A percentile compares a stretch with the other conserved stretches of the same genome.
Evolutionary conservation across 2,329 filamentous ascomycete genomes (phyloP).

Genomic region (Fusarium graminum): DNA sequence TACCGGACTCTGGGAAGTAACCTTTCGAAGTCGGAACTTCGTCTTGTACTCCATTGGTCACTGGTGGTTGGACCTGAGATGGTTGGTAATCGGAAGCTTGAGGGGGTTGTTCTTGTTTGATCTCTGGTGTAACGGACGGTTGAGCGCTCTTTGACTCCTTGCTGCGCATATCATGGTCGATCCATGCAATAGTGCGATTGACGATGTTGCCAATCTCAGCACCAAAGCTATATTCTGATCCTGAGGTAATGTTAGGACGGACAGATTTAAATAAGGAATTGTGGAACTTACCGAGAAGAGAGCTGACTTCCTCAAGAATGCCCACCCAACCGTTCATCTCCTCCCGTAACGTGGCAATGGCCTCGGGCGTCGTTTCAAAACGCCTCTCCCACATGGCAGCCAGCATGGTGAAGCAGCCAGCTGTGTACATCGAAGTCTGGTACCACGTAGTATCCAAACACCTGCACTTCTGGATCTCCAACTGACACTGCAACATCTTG

Average conservation of each 20-base stretch:
- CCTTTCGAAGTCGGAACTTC: slow-evolving; percentile 47
- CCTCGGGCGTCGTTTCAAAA: slow-evolving; percentile 67
- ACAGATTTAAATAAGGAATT: not conserved
- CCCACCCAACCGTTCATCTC: slow-evolving; percentile 79
- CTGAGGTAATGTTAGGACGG: slow-evolving; percentile 51
- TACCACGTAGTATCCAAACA: slow-evolving; percentile 85
- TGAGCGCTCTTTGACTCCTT: slow-evolving; percentile 46
- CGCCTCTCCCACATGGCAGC: slow-evolving; percentile 77
- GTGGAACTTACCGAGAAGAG: slow-evolving; percentile 71
- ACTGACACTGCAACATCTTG: slow-evolving; percentile 72
- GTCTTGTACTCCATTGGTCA: slow-evolving; percentile 27
- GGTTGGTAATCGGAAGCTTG: slow-evolving; percentile 45
- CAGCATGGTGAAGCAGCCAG: slow-evolving; percentile 79
- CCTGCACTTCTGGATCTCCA: slow-evolving; percentile 72
- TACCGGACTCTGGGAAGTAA: slow-evolving; percentile 49
- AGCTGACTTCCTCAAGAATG: slow-evolving; percentile 75
- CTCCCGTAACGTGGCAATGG: slow-evolving; percentile 70
- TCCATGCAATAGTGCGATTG: slow-evolving; percentile 65
- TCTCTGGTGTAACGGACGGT: slow-evolving; percentile 40
- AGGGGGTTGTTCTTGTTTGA: slow-evolving; percentile 55
- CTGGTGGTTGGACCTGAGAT: slow-evolving; percentile 27
- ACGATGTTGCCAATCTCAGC: slow-evolving; percentile 63
- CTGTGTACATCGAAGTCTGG: slow-evolving; percentile 77
- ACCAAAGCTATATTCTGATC: slow-evolving; percentile 59
- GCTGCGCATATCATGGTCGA: slow-evolving; percentile 63